phyloP scores from a whole-genome alignment of 306 rosid species.

The Canavalia gladiata region DNA sequence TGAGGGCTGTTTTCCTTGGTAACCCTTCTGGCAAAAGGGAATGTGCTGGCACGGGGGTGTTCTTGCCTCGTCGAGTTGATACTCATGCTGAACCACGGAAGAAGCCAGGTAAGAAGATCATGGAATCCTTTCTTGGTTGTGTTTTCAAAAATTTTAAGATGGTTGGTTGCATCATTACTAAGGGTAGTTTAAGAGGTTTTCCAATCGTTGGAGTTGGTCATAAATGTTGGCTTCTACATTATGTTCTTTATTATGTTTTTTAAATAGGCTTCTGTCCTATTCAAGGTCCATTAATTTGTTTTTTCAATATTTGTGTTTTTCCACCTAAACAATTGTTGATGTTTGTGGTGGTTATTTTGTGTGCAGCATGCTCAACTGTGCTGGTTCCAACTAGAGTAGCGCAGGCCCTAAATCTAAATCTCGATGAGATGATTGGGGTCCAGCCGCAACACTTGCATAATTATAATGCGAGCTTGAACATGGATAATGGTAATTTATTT shows the following conservation, averaged over 20 bases:
- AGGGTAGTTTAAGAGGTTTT: not conserved
- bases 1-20: conserved; percentile 66
- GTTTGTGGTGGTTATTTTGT: not conserved
- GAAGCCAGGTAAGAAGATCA: conserved; percentile 62
- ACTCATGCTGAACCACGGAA: conserved; percentile 54
- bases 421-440: conserved; percentile 58
- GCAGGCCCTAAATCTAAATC: conserved; percentile 79
- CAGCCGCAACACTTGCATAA: conserved; percentile 62
- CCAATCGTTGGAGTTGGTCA: not conserved
- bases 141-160: not conserved
- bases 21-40: conserved; percentile 55
- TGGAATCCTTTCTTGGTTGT: not conserved
- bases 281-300: not conserved
- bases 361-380: conserved; percentile 75
- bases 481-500: conserved; percentile 62
- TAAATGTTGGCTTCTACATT: conserved; percentile 30
- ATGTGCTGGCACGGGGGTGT: conserved; percentile 89
- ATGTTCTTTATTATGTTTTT: not conserved
- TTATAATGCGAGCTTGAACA: conserved; percentile 42
- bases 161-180: conserved; percentile 33
- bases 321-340: not conserved
- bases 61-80: conserved; percentile 74
- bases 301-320: not conserved
- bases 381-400: conserved; percentile 82
- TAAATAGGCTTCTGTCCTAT: not conserved